Base-by-base conservation (phyloP, 768 basidiomycete species). In the Boletales sp. region DNA sequence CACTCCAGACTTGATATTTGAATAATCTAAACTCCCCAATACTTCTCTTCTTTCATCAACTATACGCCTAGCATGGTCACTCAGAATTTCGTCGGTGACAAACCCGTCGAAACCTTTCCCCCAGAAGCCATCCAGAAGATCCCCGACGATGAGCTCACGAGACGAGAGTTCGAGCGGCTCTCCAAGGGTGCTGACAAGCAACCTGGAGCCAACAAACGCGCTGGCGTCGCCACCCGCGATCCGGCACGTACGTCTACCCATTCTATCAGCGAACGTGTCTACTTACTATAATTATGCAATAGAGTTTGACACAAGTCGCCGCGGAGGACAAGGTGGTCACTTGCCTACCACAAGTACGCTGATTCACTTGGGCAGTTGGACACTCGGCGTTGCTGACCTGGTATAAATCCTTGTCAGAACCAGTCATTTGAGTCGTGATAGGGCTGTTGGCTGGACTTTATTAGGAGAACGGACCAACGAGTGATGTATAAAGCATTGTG, bases 281-380 rank as follows among this genome's bases (percentile, higher is more conserved):
- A 28, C 25, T 28, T 28, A 28, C 25, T 28, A 28, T 28, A 7
- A 28, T 28, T 28, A 28, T 28, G 5, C 19, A 14, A 36, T 9
- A 64, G 51, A 50, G 44, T 58, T 56, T 39, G 59, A 64, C 36
- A 50, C 56, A 17, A 50, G 33, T 39, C 44, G 40, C 17, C 41
- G 43, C 21, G 48, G 60, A 39, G 42, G 57, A 25, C 46, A 53
- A 18, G 50, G 57, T 1, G 34, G 58, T 13, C 31, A 31, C 36
- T 13, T 49, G 28, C 41, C 51, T 8, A 44, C 46, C n/a, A 39
- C 47, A 44, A 49, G 58, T 51, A 13, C 15, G 56, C 57, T 9
- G 48, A 59, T 6, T 61, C 72, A 15, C 65, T 55, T 12, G 82
- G 83, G 49, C 80, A 84, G 7, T 28, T 7, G 25, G 25, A 28